phyloP scores from a whole-genome alignment of 1,284 basidiomycete genomes.

The Anthracocystis walkeri region DNA sequence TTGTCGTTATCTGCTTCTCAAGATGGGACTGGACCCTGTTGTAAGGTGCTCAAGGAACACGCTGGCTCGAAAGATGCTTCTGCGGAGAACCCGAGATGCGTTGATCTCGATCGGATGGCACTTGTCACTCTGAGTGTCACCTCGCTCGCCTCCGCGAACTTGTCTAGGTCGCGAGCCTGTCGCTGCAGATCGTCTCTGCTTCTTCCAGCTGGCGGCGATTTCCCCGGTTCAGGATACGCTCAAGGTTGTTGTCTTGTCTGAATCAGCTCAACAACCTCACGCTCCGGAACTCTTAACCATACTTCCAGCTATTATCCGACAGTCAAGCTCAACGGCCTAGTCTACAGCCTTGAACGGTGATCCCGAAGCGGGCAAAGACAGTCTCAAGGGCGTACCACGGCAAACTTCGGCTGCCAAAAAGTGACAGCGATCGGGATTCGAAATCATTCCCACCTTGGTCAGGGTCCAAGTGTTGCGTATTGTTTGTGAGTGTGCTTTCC shows the following conservation, averaged over 20 bases:
- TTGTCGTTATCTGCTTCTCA: too few species aligned
- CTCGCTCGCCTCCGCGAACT: too few species aligned
- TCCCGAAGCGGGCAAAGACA: neutral
- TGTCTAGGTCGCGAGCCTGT: too few species aligned
- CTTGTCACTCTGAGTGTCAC: too few species aligned
- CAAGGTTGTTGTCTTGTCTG: slow-evolving; percentile 1
- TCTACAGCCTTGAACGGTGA: neutral
- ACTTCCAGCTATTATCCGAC: neutral
- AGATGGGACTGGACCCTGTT: too few species aligned
- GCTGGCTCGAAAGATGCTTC: too few species aligned
- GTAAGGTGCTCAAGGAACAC: too few species aligned
- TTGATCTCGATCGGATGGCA: too few species aligned
- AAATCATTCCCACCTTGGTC: slow-evolving; percentile 1
- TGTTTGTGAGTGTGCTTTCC: neutral
- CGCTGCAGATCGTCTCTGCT: too few species aligned
- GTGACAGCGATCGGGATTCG: slow-evolving; percentile 29
- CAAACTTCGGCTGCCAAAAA: neutral
- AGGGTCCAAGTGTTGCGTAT: slow-evolving; percentile 5
- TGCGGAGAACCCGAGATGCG: too few species aligned
- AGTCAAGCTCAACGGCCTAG: neutral
- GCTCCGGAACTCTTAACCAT: neutral
- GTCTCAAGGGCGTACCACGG: neutral
- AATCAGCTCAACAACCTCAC: neutral
- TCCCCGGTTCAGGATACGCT: neutral
- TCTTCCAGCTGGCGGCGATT: too few species aligned